Base-by-base conservation (phyloP, 108 stramenopile species). In the Aurantiochytrium sp. region DNA sequence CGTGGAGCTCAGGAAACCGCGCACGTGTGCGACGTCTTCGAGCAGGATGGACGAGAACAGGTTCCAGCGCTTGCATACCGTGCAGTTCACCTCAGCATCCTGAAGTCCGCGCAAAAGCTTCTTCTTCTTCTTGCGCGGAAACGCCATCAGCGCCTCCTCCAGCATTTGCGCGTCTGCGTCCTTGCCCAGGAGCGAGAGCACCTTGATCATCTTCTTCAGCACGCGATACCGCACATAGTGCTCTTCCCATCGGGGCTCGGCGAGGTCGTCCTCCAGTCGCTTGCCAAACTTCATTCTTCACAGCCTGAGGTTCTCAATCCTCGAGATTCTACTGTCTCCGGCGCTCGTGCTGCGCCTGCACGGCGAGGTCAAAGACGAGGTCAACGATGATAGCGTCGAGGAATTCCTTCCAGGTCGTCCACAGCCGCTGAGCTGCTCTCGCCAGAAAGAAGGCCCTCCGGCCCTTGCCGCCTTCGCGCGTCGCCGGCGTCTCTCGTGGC, bases 201-300 rank as follows among this genome's bases (percentile, higher is more conserved):
- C 69, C 69, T 81, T 81, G 69, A 81, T 81, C 69, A 81, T 45
- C 69, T 81, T 81, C 69, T 81, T 81, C 69, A 81, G 42, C 17
- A 37, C 41, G 22, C 69, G 37, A 21, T 81, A 81, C 15, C 69
- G 37, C 69, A 81, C 69, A 81, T 81, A 81, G 42, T 81, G 69
- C 42, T 81, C 69, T 37, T 81, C 69, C 69, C 69, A 81, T 4
- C 69, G 41, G 5, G 42, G 41, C 42, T 81, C 69, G 8, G 69
- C 37, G 41, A 81, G 69, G 27, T 81, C 69, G 10, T 81, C 69
- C 10, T 45, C 42, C 0, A 81, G 69, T 15, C 69, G 24, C 42
- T 81, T 81, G 19, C 69, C 69, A 2, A 81, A 81, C 69, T 81
- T 81, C 69, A 81, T 81, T 10, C n/a, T 81, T 4, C 17, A 10